These are phyloP conservation scores for Scedosporium aurantiacum DNA, from an alignment of 2,329 filamentous ascomycete genomes.

Conservation along the genomic window DNA sequence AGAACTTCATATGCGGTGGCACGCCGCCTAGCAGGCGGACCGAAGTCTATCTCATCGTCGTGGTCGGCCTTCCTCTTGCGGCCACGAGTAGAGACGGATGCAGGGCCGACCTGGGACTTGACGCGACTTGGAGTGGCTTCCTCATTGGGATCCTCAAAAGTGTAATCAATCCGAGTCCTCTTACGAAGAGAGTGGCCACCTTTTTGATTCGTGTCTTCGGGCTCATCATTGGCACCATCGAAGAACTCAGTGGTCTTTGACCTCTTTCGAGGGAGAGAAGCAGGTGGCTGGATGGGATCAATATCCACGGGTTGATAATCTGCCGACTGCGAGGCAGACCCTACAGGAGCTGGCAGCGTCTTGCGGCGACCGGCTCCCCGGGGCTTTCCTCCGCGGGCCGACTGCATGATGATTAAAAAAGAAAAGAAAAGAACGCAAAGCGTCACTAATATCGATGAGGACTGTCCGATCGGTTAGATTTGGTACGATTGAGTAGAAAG, in stretches of 20 bases:
- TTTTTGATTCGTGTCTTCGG: constrained; percentile 22
- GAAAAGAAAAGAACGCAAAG: neutral
- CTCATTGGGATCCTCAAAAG: constrained; percentile 39
- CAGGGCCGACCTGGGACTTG: constrained; percentile 11
- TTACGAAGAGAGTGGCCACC: constrained; percentile 49
- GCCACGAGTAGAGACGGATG: constrained; percentile 18
- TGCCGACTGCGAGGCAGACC: neutral
- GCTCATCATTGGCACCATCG: constrained; percentile 2
- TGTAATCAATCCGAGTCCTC: constrained; percentile 46
- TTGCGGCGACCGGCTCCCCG: constrained; percentile 3
- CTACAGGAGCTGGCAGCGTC: neutral
- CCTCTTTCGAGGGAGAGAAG: neutral
- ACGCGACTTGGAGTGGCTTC: constrained; percentile 23
- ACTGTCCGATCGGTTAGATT: neutral
- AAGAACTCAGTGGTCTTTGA: neutral
- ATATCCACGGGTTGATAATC: neutral
- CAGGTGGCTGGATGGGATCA: neutral
- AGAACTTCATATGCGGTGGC: constrained; percentile 21
- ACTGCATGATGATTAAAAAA: neutral
- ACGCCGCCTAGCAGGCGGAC: constrained; percentile 21
- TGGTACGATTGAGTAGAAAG: neutral
- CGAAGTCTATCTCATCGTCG: constrained; percentile 22
- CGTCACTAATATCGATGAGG: neutral
- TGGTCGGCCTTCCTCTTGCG: constrained; percentile 26
- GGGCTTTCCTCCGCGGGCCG: constrained; percentile 5